Percentiles rank a stretch among this genome's conserved stretches.
phyloP scores from a whole-genome alignment of 805 yeast genomes.

The Pichia deserticola region DNA sequence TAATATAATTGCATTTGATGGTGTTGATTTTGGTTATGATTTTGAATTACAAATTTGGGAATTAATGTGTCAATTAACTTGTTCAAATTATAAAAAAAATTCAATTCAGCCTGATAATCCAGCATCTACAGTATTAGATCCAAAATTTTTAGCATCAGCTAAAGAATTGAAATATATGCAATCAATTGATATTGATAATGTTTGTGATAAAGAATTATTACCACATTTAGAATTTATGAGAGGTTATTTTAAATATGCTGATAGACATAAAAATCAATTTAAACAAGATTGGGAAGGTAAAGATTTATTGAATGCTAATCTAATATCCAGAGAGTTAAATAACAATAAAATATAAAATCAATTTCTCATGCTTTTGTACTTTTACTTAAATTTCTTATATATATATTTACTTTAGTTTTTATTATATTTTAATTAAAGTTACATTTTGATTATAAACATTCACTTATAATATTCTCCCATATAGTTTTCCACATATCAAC shows the following conservation, averaged over 20 bases:
- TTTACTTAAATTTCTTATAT: no score
- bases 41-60: slow-evolving; percentile 36
- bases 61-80: slow-evolving; percentile 30
- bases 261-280: background rate
- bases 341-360: no score
- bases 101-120: slow-evolving; percentile 5
- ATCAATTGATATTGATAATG: slow-evolving; percentile 18
- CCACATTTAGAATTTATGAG: slow-evolving; percentile 32
- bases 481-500: slow-evolving; percentile 18
- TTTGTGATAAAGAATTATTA: slow-evolving; percentile 27
- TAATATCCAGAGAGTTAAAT: no score
- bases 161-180: slow-evolving; percentile 24
- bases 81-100: slow-evolving; percentile 18
- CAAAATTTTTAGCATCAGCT: slow-evolving; percentile 8
- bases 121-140: slow-evolving; percentile 13
- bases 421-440: no score
- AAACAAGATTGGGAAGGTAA: slow-evolving; percentile 3
- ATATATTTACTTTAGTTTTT: no score
- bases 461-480: slow-evolving; percentile 7
- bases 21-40: slow-evolving; percentile 25
- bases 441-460: background rate
- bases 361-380: no score
- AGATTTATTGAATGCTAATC: background rate
- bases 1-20: slow-evolving; percentile 30
- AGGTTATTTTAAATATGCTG: slow-evolving; percentile 6